phyloP scores from a whole-genome alignment of 345 rosid species.

The Pistacia vera region DNA sequence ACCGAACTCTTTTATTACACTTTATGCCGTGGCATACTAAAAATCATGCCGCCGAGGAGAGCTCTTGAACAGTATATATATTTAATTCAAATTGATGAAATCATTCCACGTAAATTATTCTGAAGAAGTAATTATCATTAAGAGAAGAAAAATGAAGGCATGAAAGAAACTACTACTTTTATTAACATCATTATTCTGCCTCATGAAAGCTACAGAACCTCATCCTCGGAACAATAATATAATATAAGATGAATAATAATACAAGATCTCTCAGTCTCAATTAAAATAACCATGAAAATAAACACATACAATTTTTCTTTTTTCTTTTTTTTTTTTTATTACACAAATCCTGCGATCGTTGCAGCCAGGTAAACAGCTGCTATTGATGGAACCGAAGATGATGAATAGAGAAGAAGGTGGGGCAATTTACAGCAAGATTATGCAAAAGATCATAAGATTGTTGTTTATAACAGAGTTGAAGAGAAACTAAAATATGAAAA shows the following conservation, averaged over 20 bases:
- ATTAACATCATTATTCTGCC: neutral
- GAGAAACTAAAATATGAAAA: conserved; percentile 71
- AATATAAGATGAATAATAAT: neutral
- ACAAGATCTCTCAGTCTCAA: conserved; percentile 5
- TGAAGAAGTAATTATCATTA: no score
- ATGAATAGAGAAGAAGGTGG: neutral
- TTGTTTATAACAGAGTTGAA: neutral
- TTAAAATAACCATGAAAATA: conserved; percentile 8
- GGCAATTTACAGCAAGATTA: conserved; percentile 21
- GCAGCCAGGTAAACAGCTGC: conserved; percentile 22
- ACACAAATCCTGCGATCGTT: conserved; percentile 6
- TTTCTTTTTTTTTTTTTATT: conserved; percentile 15
- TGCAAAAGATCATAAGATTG: neutral
- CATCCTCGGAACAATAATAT: neutral
- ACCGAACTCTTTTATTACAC: no score
- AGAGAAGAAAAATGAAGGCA: neutral
- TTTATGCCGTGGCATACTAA: no score
- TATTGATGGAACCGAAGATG: conserved; percentile 11
- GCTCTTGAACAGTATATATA: no score
- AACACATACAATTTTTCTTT: conserved; percentile 16
- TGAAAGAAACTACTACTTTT: neutral
- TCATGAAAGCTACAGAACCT: neutral
- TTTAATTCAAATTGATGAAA: no score
- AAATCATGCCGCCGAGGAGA: no score
- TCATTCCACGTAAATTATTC: no score